Evolutionary conservation across 1,284 basidiomycete genomes (phyloP), one percentile per base, ranked within the genome.

Genomic region (Trichosporon inkin): DNA sequence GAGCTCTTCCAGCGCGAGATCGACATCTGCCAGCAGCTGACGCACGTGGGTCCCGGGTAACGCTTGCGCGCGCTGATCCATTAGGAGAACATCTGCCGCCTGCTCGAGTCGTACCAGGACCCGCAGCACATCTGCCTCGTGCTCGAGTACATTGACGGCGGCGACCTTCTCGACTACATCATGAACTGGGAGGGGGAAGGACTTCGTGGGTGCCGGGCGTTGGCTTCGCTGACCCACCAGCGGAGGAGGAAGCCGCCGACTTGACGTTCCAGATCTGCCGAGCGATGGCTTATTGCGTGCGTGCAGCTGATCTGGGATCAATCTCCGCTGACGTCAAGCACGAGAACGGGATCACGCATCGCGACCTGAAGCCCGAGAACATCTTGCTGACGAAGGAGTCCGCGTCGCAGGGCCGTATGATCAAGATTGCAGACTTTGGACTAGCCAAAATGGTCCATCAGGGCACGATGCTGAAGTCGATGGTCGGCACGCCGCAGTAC

Each of bases 81-180:
- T 19, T 66, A 82, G 79, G 84, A 83, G 5, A 89, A 92, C 69
- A 89, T 95, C 51, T 92, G 90, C 67, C 81, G 84, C 57, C 81
- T 92, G 32, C 85, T 88, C 62, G 89, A 94, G 66, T 85, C 85
- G 17, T 94, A 88, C 69, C 83, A 86, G 44, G 84, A 86, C 60
- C 82, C 83, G 6, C 82, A 81, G 38, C 81, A 84, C 61, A 87
- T 94, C 65, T 88, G 77, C 56, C 63, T 79, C 11, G 71, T 80
- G 8, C 68, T 79, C 47, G 78, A 79, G 76, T 85, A 86, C 63
- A 82, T 95, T 4, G 84, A 88, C 28, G 92, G 93, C 16, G 92
- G 92, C 0, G 92, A 96, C 74, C 80, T 97, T n/a, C 80, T 95
- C 16, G 88, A 92, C 65, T 86, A 85, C 68, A 91, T 93, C 63